Evolutionary conservation across 257 asterid genomes (phyloP).

Genomic region (Capsicum pubescens): DNA sequence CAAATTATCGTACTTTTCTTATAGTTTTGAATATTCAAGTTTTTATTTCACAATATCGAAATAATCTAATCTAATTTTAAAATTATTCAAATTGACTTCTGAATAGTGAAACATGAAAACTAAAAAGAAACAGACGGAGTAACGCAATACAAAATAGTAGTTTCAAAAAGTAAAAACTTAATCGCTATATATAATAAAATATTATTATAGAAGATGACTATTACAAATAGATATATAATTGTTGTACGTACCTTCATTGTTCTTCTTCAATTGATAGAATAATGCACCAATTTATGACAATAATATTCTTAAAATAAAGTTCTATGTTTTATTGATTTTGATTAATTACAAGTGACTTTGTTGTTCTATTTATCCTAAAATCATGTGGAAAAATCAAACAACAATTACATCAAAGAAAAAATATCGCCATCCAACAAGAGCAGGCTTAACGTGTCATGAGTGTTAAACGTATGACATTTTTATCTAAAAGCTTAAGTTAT

Average conservation of each 20-base stretch:
- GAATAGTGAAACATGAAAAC: too few species aligned
- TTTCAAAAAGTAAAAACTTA: too few species aligned
- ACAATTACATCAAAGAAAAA: not conserved
- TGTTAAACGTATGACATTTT: not conserved
- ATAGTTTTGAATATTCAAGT: too few species aligned
- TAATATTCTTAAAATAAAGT: not conserved
- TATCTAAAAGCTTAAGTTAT: too few species aligned
- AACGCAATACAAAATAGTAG: not conserved
- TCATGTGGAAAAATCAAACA: not conserved
- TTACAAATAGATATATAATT: not conserved
- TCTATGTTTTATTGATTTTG: not conserved
- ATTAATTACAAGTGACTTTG: not conserved
- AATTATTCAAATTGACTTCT: too few species aligned
- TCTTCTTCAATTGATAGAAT: not conserved
- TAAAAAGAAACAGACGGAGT: too few species aligned
- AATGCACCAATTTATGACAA: not conserved
- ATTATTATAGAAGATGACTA: not conserved
- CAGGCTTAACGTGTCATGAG: not conserved
- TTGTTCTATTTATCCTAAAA: not conserved
- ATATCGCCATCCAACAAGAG: not conserved
- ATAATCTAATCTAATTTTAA: too few species aligned
- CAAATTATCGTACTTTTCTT: too few species aligned
- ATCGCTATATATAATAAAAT: too few species aligned
- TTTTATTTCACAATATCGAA: too few species aligned
- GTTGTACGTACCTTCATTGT: not conserved